These are phyloP conservation scores for Vitis vinifera DNA, from an alignment of 164 flowering plant genomes.

Conservation along the genomic window ASM3070453v1 NC_081822.1:11167001-11167500, in stretches of 20 bases:
- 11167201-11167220: not conserved
- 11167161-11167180: not conserved
- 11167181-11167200: not conserved
- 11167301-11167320: not conserved
- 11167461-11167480: too few species aligned
- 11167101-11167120: slow-evolving; percentile 8
- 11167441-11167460: too few species aligned
- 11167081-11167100: slow-evolving; percentile 78
- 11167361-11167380: too few species aligned
- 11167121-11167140: not conserved
- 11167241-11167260: not conserved
- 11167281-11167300: not conserved
- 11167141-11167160: not conserved
- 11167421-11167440: too few species aligned
- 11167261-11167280: not conserved
- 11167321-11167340: not conserved
- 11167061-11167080: slow-evolving; percentile 65
- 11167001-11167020: slow-evolving; percentile 81
- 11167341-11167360: too few species aligned
- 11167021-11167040: slow-evolving; percentile 87
- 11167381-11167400: too few species aligned
- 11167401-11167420: too few species aligned
- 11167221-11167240: not conserved
- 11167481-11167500: too few species aligned
- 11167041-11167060: slow-evolving; percentile 94